These are phyloP conservation scores for Bryoerythrophyllum caledonicum DNA, from an alignment of 225 moss, liverwort and hornwort species.

Conservation along the genomic window DNA sequence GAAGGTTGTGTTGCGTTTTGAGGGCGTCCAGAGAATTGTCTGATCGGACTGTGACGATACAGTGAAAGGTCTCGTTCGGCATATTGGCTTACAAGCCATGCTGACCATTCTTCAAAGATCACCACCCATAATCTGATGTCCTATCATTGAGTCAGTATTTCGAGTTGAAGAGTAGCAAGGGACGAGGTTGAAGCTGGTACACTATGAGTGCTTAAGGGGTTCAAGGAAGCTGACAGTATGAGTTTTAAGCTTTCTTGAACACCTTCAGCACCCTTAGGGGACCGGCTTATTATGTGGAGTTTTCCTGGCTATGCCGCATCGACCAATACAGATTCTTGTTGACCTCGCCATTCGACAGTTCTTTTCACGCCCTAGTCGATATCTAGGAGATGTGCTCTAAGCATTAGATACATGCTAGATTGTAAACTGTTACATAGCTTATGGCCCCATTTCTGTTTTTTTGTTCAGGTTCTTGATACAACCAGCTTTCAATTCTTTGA, in stretches of 20 bases:
- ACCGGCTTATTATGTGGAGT: not conserved
- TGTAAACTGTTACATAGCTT: too few species aligned
- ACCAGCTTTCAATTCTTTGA: too few species aligned
- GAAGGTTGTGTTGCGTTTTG: not conserved
- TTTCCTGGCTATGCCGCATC: not conserved
- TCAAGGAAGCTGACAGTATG: not conserved
- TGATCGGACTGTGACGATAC: not conserved
- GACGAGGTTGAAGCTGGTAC: not conserved
- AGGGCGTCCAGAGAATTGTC: not conserved
- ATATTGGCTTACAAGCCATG: slow-evolving; percentile 46
- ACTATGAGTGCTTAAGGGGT: not conserved
- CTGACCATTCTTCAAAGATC: slow-evolving; percentile 54
- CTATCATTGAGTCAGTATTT: too few species aligned
- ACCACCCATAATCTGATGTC: slow-evolving; percentile 44
- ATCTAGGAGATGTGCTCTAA: too few species aligned
- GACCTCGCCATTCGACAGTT: too few species aligned
- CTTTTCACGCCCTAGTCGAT: too few species aligned
- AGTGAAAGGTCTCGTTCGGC: slow-evolving; percentile 58
- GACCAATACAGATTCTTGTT: too few species aligned
- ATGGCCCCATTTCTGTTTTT: too few species aligned
- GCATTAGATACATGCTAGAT: too few species aligned
- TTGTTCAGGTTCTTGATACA: too few species aligned
- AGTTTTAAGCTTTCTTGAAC: not conserved
- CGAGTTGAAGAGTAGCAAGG: too few species aligned
- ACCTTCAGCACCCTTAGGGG: not conserved